Evolutionary conservation across 2,329 filamentous ascomycete species (phyloP).

Genomic region (Blastomyces parvus): DNA sequence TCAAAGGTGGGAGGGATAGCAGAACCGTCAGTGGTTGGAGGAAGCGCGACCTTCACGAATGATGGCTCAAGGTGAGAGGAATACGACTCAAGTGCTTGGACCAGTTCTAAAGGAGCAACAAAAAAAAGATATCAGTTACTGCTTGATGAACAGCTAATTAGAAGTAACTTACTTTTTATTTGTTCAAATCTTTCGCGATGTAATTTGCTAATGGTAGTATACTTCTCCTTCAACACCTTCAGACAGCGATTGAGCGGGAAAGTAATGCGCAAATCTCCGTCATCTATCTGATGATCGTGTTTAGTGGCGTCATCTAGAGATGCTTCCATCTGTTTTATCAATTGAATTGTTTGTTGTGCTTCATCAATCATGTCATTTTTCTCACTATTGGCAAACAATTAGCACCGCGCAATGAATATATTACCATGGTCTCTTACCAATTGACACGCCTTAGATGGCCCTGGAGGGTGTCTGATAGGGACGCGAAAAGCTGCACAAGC

Average conservation of each 20-base stretch:
- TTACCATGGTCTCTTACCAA: slow-evolving; percentile 35
- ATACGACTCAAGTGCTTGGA: slow-evolving; percentile 87
- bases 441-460: slow-evolving; percentile 80
- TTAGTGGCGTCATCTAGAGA: slow-evolving; percentile 69
- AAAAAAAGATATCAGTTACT: not conserved
- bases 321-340: slow-evolving; percentile 86
- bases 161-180: slow-evolving; percentile 68
- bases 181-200: slow-evolving; percentile 91
- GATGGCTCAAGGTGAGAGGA: slow-evolving; percentile 87
- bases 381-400: slow-evolving; percentile 44
- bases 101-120: slow-evolving; percentile 56
- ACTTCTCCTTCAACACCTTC: slow-evolving; percentile 73
- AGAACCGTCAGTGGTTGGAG: slow-evolving; percentile 67
- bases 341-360: slow-evolving; percentile 71
- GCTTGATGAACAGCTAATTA: no score
- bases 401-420: slow-evolving; percentile 8
- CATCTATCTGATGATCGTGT: slow-evolving; percentile 57
- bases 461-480: slow-evolving; percentile 82
- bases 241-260: slow-evolving; percentile 76
- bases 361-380: slow-evolving; percentile 88
- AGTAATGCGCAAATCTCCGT: slow-evolving; percentile 58
- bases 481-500: slow-evolving; percentile 64
- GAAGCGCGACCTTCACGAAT: slow-evolving; percentile 76
- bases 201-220: slow-evolving; percentile 65
- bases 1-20: slow-evolving; percentile 77